Evolutionary conservation across 306 rosid species (phyloP).

Genomic region (Comarum palustre): DNA sequence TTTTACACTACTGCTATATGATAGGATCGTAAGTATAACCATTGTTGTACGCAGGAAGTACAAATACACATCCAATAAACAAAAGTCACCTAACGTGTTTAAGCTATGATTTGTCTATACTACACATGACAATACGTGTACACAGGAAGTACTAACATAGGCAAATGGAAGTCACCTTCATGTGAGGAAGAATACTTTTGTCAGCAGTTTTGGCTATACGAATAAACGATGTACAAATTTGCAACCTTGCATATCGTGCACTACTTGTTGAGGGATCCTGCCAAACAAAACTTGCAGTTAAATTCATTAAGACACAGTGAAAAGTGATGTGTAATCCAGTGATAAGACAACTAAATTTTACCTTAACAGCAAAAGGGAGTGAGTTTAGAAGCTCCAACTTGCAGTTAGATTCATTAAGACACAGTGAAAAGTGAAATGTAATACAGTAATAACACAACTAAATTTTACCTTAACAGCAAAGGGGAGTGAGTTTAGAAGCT

Average conservation of each 20-base stretch:
- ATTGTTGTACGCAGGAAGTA: neutral
- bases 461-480: conserved; percentile 54
- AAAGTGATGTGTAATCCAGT: conserved; percentile 19
- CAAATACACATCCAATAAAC: neutral
- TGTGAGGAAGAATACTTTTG: conserved; percentile 89
- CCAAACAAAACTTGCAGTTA: conserved; percentile 26
- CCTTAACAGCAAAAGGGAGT: conserved; percentile 71
- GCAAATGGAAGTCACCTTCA: conserved; percentile 62
- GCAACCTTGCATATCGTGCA: conserved; percentile 92
- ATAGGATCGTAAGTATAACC: neutral
- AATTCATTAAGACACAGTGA: conserved; percentile 15
- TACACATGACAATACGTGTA: neutral
- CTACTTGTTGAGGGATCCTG: conserved; percentile 69
- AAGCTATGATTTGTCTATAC: neutral
- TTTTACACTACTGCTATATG: neutral
- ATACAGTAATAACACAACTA: conserved; percentile 12
- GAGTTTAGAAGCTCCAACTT: conserved; percentile 91
- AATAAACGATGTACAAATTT: conserved; percentile 88
- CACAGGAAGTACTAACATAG: neutral
- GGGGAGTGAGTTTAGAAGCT: conserved; percentile 87
- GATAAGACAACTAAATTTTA: conserved; percentile 26
- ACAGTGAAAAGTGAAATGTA: too few relatives aligned
- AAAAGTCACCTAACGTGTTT: neutral
- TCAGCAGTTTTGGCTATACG: conserved; percentile 92
- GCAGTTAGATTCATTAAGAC: too few relatives aligned